Conservation (phyloP, 169 alveolate species). For the Cryptosporidium andersoni region DNA sequence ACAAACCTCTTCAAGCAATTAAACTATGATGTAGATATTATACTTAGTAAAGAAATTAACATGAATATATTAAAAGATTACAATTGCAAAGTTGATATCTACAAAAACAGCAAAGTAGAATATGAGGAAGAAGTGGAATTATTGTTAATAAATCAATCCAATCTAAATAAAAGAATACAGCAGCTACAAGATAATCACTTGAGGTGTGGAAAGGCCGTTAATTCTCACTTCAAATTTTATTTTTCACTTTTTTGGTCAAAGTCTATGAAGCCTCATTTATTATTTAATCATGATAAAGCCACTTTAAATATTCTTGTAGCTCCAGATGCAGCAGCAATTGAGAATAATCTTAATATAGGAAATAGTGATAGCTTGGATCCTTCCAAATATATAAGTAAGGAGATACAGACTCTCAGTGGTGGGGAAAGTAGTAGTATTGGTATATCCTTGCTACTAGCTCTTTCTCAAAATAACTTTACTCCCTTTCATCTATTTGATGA, state of each 20-base stretch:
- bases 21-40: not conserved
- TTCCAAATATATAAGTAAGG: conserved; percentile 42
- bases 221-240: conserved; percentile 23
- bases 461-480: conserved; percentile 74
- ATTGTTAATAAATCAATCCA: conserved; percentile 2
- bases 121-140: conserved; percentile 21
- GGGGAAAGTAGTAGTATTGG: conserved; percentile 78
- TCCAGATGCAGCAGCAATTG: conserved; percentile 49
- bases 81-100: not conserved
- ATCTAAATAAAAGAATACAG: conserved; percentile 21
- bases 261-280: conserved; percentile 50
- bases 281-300: conserved; percentile 47
- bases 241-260: conserved; percentile 65
- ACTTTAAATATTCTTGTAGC: conserved; percentile 22
- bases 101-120: conserved; percentile 1
- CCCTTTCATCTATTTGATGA: conserved; percentile 78
- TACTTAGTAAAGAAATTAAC: not conserved
- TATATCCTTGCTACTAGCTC: conserved; percentile 75
- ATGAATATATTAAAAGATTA: not conserved
- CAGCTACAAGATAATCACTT: conserved; percentile 50
- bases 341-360: not conserved
- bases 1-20: too few relatives aligned
- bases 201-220: conserved; percentile 29
- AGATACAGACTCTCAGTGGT: conserved; percentile 75
- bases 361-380: not conserved